Evolutionary conservation across 2,329 filamentous ascomycete genomes (phyloP).

Genomic region (Diaporthe sp.): DNA sequence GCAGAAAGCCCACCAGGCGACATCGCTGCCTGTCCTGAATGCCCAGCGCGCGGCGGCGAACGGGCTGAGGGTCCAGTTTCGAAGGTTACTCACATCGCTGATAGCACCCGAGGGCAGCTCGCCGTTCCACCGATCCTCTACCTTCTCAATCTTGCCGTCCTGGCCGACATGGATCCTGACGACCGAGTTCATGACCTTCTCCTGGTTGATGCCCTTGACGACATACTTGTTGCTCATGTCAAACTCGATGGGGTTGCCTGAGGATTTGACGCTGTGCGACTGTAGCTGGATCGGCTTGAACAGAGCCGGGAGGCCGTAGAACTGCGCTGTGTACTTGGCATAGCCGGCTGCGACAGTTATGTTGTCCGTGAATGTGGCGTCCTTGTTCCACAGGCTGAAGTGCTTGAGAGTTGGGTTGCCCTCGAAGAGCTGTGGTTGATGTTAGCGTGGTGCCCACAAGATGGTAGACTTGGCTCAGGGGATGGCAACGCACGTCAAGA

Average conservation of each 20-base stretch:
- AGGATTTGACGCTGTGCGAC: conserved; percentile 64
- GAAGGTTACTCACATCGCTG: conserved; percentile 48
- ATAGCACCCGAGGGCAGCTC: conserved; percentile 52
- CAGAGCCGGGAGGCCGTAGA: conserved; percentile 71
- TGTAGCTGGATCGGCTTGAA: conserved; percentile 71
- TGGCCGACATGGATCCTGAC: conserved; percentile 50
- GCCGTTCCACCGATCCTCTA: conserved; percentile 55
- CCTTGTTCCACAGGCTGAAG: conserved; percentile 70
- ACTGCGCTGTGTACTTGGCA: conserved; percentile 62
- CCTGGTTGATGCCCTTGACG: conserved; percentile 50
- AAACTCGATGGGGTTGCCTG: conserved; percentile 72
- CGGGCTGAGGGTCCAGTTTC: conserved; percentile 10
- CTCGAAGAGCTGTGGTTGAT: conserved; percentile 64
- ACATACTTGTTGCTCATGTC: conserved; percentile 57
- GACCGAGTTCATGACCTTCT: conserved; percentile 50
- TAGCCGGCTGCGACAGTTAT: conserved; percentile 70
- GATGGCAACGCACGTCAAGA: conserved; percentile 60
- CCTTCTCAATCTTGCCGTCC: conserved; percentile 52
- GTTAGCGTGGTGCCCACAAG: neutral
- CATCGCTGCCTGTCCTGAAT: conserved; percentile 41
- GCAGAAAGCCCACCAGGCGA: conserved; percentile 45
- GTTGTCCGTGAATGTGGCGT: conserved; percentile 70
- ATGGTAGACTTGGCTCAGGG: neutral
- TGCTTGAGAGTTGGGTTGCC: conserved; percentile 71
- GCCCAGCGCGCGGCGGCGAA: conserved; percentile 25